Evolutionary conservation across 306 rosid species (phyloP).

Genomic region (Acacia acuminata): DNA sequence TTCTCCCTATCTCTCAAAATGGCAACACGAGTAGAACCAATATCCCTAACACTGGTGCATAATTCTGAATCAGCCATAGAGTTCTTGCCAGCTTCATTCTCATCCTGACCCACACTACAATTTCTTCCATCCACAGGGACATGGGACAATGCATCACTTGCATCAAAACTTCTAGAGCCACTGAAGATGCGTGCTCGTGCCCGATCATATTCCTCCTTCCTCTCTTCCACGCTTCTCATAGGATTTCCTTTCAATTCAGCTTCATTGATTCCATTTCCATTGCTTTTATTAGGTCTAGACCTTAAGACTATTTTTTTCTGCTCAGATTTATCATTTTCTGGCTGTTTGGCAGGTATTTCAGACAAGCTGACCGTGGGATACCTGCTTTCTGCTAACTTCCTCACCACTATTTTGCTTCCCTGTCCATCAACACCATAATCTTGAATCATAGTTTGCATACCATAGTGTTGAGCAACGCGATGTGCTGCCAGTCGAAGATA

Average conservation of each 20-base stretch:
- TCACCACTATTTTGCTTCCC: slow-evolving; percentile 81
- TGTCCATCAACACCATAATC: slow-evolving; percentile 76
- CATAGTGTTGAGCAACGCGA: slow-evolving; percentile 91
- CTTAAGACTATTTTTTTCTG: slow-evolving; percentile 57
- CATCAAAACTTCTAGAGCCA: slow-evolving; percentile 48
- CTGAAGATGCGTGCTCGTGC: slow-evolving; percentile 94
- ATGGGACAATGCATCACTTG: slow-evolving; percentile 43
- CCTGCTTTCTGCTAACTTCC: slow-evolving; percentile 66
- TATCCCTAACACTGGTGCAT: slow-evolving; percentile 42
- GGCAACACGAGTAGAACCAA: slow-evolving; percentile 76
- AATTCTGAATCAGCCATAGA: slow-evolving; percentile 50
- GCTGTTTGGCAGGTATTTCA: slow-evolving; percentile 68
- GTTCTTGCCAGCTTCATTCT: slow-evolving; percentile 52
- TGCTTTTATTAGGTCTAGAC: slow-evolving; percentile 56
- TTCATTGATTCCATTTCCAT: slow-evolving; percentile 48
- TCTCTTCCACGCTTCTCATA: slow-evolving; percentile 86
- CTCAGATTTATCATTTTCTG: slow-evolving; percentile 54
- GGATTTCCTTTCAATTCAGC: slow-evolving; percentile 61
- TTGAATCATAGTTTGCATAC: slow-evolving; percentile 80
- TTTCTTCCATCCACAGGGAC: slow-evolving; percentile 45
- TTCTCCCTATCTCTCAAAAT: slow-evolving; percentile 89
- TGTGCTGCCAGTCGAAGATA: slow-evolving; percentile 92
- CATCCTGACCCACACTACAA: slow-evolving; percentile 48
- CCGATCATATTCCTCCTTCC: slow-evolving; percentile 90
- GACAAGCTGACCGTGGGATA: slow-evolving; percentile 63